Base-by-base conservation (phyloP, 2,329 filamentous ascomycete species). In the Fusarium sacchari region DNA sequence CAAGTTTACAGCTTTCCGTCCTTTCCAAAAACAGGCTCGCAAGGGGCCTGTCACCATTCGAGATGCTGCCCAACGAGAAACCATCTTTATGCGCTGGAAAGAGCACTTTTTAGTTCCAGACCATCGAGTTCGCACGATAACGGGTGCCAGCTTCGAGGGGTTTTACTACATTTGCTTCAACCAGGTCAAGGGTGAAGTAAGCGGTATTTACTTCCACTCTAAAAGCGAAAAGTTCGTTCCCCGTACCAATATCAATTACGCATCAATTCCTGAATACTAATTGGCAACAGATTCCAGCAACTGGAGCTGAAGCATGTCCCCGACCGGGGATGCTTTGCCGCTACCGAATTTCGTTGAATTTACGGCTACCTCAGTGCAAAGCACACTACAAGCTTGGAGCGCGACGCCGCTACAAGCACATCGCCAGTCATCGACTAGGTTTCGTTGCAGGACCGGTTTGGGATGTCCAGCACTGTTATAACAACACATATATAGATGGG, bases 111-210 rank as follows among this genome's bases (percentile, higher is more conserved):
- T 99, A 2, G 96, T 99, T 2, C 96, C 96, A 4, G 95, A 99
- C 79, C 96, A 99, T 81, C 90, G 94, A 22, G 95, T 98, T 26
- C 90, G 92, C 69, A 97, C 94, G 17, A 97, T 99, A 70, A 93
- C 91, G 39, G 96, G 96, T 24, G 96, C 96, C 13, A 98, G 96
- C 79, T 99, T 98, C 69, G 96, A 99, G 80, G 96, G 96, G 0
- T 99, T 99, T 81, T 99, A 98, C 82, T 99, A 99, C 80, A 98
- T 99, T 75, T 98, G 95, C 84, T 98, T 98, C 85, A 97, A 98
- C 82, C 96, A 98, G 83, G 86, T 94, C 55, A 89, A 92, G 72
- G 96, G 96, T 13, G 92, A 89, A 72, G 93, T 99, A 44, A 95
- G 91, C 79, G 96, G 96, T 24, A 97, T 98, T 66, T 99, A 99